These are phyloP conservation scores for Cercospora nicotianae DNA, from an alignment of 2,329 filamentous ascomycete species.

Conservation along the genomic window DNA sequence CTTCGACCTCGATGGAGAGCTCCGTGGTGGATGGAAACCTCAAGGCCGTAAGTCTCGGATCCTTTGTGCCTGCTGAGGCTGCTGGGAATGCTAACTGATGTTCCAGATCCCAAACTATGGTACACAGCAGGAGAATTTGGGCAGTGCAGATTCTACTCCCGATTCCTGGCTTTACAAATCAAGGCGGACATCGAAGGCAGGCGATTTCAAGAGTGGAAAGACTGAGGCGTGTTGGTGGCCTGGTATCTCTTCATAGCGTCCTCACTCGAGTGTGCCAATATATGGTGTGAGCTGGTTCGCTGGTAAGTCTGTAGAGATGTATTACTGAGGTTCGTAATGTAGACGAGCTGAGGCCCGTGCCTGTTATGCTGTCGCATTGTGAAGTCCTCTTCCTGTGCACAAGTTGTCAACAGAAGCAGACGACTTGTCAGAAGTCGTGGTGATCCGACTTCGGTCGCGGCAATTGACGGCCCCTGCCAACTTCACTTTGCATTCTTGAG, in stretches of 20 bases:
- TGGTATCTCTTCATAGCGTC: neutral
- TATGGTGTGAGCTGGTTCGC: neutral
- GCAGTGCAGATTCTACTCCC: conserved; percentile 50
- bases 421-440: neutral
- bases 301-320: neutral
- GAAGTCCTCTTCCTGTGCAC: neutral
- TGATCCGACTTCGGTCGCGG: neutral
- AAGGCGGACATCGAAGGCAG: conserved; percentile 38
- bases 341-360: neutral
- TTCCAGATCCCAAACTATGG: conserved; percentile 44
- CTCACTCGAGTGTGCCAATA: neutral
- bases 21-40: neutral
- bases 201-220: conserved; percentile 12
- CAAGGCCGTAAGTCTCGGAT: neutral
- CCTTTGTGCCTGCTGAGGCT: neutral
- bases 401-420: neutral
- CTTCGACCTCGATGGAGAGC: neutral
- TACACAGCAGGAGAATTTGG: conserved; percentile 49
- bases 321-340: too few species aligned
- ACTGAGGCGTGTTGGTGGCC: neutral
- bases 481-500: neutral
- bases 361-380: neutral
- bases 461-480: neutral
- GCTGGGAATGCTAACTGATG: neutral
- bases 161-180: conserved; percentile 49